A percentile compares a stretch with the other conserved stretches of the same genome.
phyloP scores from a whole-genome alignment of 805 yeast species.

The Vanderwaltozyma yarrowii region DNA sequence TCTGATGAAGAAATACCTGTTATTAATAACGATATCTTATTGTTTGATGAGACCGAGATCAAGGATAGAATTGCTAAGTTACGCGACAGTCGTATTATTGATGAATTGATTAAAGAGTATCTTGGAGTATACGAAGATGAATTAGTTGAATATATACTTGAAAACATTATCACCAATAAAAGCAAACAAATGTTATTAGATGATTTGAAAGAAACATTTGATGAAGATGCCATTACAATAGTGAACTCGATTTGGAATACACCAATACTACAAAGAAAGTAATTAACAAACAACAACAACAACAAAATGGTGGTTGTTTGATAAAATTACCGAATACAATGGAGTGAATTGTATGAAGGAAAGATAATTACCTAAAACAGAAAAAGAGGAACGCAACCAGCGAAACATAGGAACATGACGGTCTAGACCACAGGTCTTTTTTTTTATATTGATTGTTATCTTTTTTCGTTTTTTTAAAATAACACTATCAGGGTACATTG shows the following conservation, averaged over 20 bases:
- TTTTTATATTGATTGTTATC: too few species aligned
- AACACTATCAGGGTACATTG: too few species aligned
- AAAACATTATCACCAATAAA: constrained; percentile 19
- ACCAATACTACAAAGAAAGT: not conserved
- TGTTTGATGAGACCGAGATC: constrained; percentile 11
- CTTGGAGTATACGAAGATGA: constrained; percentile 27
- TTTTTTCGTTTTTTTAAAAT: too few species aligned
- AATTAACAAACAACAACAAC: too few species aligned
- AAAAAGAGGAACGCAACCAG: too few species aligned
- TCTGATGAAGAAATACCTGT: constrained; percentile 1
- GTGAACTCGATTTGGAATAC: constrained; percentile 22
- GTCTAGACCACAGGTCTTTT: too few species aligned
- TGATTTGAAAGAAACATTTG: constrained; percentile 26
- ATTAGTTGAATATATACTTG: constrained; percentile 24
- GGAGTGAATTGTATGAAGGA: too few species aligned
- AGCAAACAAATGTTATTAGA: constrained; percentile 14
- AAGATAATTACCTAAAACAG: too few species aligned
- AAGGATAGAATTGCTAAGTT: constrained; percentile 8
- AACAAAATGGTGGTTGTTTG: too few species aligned
- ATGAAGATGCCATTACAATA: constrained; percentile 23
- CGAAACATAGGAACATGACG: too few species aligned
- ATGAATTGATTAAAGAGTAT: constrained; percentile 24
- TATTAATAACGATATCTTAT: constrained; percentile 4
- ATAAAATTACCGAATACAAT: too few species aligned
- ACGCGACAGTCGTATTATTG: constrained; percentile 15